These are phyloP conservation scores for Geranomyces variabilis DNA, from an alignment of 192 early-diverging fungal species.

Conservation along the genomic window DNA sequence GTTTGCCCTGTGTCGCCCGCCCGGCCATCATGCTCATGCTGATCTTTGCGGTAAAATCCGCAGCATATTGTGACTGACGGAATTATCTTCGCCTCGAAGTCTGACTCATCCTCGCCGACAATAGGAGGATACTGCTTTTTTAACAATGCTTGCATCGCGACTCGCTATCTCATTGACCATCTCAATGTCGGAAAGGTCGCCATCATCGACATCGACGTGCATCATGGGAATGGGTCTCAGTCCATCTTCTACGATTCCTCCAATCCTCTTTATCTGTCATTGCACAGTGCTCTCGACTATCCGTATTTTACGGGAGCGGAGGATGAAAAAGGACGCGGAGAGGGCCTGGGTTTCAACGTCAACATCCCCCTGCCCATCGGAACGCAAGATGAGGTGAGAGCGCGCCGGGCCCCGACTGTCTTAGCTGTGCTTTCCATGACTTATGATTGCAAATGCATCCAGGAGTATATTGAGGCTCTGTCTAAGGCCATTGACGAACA, in stretches of 20 bases:
- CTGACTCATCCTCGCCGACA: too few relatives aligned
- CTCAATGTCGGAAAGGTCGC: constrained; percentile 58
- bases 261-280: constrained; percentile 67
- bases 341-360: constrained; percentile 69
- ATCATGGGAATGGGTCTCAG: constrained; percentile 47
- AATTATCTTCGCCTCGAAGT: constrained; percentile 33
- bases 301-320: constrained; percentile 66
- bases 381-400: constrained; percentile 53
- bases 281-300: constrained; percentile 64
- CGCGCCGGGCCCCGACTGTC: not conserved
- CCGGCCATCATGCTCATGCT: constrained; percentile 57
- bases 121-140: constrained; percentile 87
- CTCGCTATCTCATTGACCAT: constrained; percentile 59
- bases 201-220: constrained; percentile 77
- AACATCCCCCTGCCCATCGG: constrained; percentile 62
- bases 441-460: not conserved
- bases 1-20: constrained; percentile 43
- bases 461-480: constrained; percentile 56
- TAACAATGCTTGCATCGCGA: constrained; percentile 87
- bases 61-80: too few relatives aligned
- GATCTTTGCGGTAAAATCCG: constrained; percentile 30
- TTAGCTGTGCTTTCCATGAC: too few relatives aligned
- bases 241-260: constrained; percentile 37
- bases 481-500: constrained; percentile 43
- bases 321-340: constrained; percentile 57